Evolutionary conservation across 2,329 filamentous ascomycete genomes (phyloP).

Genomic region (Neofusicoccum ribis): DNA sequence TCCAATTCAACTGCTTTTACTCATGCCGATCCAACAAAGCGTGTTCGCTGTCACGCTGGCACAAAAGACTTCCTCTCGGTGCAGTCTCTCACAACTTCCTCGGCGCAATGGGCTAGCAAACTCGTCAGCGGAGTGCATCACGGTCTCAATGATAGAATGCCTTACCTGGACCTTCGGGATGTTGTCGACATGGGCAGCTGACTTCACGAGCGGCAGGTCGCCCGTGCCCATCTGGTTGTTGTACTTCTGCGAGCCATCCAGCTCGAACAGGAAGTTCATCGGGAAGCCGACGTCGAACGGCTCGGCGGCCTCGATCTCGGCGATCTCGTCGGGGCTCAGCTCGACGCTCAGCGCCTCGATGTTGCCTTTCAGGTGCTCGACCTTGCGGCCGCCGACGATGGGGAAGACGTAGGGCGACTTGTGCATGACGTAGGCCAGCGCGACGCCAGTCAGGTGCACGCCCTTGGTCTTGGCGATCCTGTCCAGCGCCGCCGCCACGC

Average conservation of each 20-base stretch:
- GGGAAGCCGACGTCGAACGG: conserved; percentile 70
- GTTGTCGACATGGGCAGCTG: conserved; percentile 30
- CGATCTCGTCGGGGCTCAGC: conserved; percentile 62
- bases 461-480: conserved; percentile 54
- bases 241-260: conserved; percentile 26
- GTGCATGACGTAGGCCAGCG: conserved; percentile 71
- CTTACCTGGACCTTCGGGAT: conserved; percentile 19
- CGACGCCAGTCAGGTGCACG: conserved; percentile 58
- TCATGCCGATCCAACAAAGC: too few species aligned
- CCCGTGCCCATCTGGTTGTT: conserved; percentile 29
- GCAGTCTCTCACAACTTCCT: neutral
- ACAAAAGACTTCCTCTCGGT: too few species aligned
- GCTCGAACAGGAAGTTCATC: conserved; percentile 52
- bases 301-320: conserved; percentile 63
- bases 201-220: conserved; percentile 31
- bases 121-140: neutral
- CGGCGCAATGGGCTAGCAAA: neutral
- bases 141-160: neutral
- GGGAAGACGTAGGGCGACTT: conserved; percentile 74
- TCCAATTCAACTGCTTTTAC: too few species aligned
- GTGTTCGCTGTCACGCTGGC: too few species aligned
- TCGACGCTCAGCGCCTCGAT: conserved; percentile 66
- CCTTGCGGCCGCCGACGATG: conserved; percentile 68
- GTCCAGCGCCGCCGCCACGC: conserved; percentile 59
- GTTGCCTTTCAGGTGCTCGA: conserved; percentile 69